Evolutionary conservation across 352 stramenopile genomes (phyloP).

Genomic region (Phytopythium montanum): DNA sequence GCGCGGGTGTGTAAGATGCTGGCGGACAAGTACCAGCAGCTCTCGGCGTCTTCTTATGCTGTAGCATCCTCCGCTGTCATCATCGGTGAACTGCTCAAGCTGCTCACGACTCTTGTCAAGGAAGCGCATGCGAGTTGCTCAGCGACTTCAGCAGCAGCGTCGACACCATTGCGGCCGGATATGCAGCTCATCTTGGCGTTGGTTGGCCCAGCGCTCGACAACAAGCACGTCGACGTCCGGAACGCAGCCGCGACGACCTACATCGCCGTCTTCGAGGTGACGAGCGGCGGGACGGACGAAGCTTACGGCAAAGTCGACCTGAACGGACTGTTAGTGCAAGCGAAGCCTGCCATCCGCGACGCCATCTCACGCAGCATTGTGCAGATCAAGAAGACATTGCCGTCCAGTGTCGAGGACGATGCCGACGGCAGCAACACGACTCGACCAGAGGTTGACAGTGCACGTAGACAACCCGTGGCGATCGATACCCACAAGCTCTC

Average conservation of each 20-base stretch:
- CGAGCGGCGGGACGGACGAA: constrained; percentile 33
- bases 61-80: constrained; percentile 47
- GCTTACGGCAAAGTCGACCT: constrained; percentile 44
- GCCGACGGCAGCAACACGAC: constrained; percentile 15
- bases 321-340: constrained; percentile 52
- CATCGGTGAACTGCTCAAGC: constrained; percentile 52
- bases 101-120: constrained; percentile 63
- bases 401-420: constrained; percentile 3
- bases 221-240: constrained; percentile 81
- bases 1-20: constrained; percentile 63
- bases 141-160: neutral
- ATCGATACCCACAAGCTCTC: constrained; percentile 60
- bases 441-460: constrained; percentile 49
- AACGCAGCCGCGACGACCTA: constrained; percentile 70
- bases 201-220: constrained; percentile 56
- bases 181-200: constrained; percentile 38
- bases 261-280: constrained; percentile 66
- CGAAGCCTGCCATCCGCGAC: constrained; percentile 69
- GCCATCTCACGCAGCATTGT: constrained; percentile 68
- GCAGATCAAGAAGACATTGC: constrained; percentile 51
- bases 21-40: constrained; percentile 46
- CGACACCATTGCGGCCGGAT: constrained; percentile 18
- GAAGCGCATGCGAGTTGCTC: constrained; percentile 14
- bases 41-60: constrained; percentile 22
- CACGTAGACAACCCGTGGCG: constrained; percentile 32